These are phyloP conservation scores for Cinnamomum chago DNA, from an alignment of 164 flowering plant genomes.

Conservation along the genomic window DNA sequence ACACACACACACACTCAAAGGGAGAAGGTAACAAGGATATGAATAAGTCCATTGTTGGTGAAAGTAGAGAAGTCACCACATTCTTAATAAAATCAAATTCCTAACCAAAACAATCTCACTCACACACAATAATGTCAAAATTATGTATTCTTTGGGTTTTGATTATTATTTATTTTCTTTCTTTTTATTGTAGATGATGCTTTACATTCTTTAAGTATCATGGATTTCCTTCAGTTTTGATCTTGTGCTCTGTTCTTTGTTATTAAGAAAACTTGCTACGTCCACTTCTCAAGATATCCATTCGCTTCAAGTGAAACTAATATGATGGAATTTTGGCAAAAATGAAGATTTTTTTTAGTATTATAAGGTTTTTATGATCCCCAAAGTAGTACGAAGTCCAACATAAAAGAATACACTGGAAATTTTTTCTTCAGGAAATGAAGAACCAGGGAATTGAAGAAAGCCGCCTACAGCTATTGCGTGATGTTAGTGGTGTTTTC, in stretches of 20 bases:
- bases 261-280: too few relatives aligned
- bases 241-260: too few relatives aligned
- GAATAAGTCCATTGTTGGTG: not conserved
- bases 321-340: not conserved
- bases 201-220: not conserved
- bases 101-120: not conserved
- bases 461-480: conserved; percentile 45
- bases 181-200: too few relatives aligned
- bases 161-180: too few relatives aligned
- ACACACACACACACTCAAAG: too few relatives aligned
- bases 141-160: not conserved
- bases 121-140: not conserved
- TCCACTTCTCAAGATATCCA: not conserved
- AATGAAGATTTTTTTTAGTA: not conserved
- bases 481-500: conserved; percentile 61
- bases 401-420: not conserved
- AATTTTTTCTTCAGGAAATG: conserved; percentile 46
- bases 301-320: not conserved
- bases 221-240: not conserved
- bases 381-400: not conserved
- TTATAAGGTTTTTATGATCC: not conserved
- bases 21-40: too few relatives aligned
- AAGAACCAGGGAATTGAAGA: conserved; percentile 47
- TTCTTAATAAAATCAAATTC: too few relatives aligned
- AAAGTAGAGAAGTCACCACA: not conserved